These are phyloP conservation scores for Epichloe hybrida DNA, from an alignment of 2,329 filamentous ascomycete genomes.

Conservation along the genomic window DNA sequence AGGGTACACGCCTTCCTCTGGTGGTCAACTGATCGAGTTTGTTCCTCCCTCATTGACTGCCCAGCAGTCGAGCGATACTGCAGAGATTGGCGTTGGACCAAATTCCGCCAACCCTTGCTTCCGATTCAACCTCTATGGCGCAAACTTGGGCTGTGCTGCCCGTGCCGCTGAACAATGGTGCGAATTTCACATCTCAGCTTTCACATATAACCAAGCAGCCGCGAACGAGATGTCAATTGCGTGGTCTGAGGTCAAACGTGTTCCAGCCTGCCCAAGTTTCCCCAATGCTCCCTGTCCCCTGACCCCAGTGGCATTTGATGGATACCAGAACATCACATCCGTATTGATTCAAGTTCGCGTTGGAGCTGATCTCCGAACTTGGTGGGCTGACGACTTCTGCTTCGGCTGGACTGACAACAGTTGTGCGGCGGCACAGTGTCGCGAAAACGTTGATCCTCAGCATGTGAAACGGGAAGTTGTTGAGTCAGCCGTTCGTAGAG, in stretches of 20 bases:
- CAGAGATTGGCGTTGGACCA: constrained; percentile 27
- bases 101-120: constrained; percentile 24
- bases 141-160: constrained; percentile 25
- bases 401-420: constrained; percentile 29
- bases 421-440: constrained; percentile 25
- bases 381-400: constrained; percentile 29
- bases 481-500: constrained; percentile 16
- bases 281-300: constrained; percentile 20
- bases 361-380: constrained; percentile 22
- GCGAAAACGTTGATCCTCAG: constrained; percentile 13
- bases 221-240: constrained; percentile 22
- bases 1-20: constrained; percentile 24
- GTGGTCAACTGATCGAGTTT: constrained; percentile 26
- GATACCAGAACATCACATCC: constrained; percentile 26
- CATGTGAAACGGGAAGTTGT: constrained; percentile 20
- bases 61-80: constrained; percentile 18
- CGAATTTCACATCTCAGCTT: constrained; percentile 29
- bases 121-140: constrained; percentile 26
- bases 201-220: constrained; percentile 20
- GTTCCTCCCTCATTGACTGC: constrained; percentile 22
- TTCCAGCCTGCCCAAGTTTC: constrained; percentile 25
- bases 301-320: constrained; percentile 22
- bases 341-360: constrained; percentile 25
- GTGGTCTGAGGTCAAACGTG: constrained; percentile 26
- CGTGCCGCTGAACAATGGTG: constrained; percentile 23